A percentile compares a stretch with the other conserved stretches of the same genome.
These are phyloP conservation scores for Pseudomassariella vexata DNA, from an alignment of 2,329 filamentous ascomycete species.

Conservation along the genomic window DNA sequence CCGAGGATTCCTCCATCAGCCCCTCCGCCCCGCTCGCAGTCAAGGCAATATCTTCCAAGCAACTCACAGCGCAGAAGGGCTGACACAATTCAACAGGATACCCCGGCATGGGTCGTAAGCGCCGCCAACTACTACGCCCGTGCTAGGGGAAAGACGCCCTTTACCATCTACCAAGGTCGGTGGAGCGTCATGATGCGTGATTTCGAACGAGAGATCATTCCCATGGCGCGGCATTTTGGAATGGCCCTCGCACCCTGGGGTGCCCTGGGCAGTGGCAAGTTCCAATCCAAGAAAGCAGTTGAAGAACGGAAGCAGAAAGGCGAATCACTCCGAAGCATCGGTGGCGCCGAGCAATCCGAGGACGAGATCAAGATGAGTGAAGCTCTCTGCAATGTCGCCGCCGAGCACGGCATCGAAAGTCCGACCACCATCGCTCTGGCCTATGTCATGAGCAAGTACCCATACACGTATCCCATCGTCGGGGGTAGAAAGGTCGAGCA, in stretches of 20 bases:
- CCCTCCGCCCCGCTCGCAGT: too few relatives aligned
- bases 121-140: slow-evolving; percentile 21
- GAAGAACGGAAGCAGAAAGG: slow-evolving; percentile 4
- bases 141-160: slow-evolving; percentile 17
- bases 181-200: slow-evolving; percentile 34
- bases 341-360: not conserved
- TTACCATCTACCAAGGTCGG: slow-evolving; percentile 34
- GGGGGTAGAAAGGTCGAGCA: slow-evolving; percentile 43
- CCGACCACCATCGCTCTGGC: slow-evolving; percentile 3
- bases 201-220: slow-evolving; percentile 37
- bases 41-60: too few relatives aligned
- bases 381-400: slow-evolving; percentile 2
- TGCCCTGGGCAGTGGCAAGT: slow-evolving; percentile 43
- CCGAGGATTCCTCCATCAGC: too few relatives aligned
- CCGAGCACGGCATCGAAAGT: slow-evolving; percentile 4
- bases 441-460: slow-evolving; percentile 22
- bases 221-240: slow-evolving; percentile 30
- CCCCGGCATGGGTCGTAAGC: slow-evolving; percentile 24
- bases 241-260: slow-evolving; percentile 57
- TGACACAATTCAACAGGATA: too few relatives aligned
- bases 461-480: slow-evolving; percentile 41
- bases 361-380: slow-evolving; percentile 4
- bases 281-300: slow-evolving; percentile 27
- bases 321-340: slow-evolving; percentile 1
- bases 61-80: too few relatives aligned